Evolutionary conservation across 164 flowering plant genomes (phyloP), one percentile per base, ranked within the genome.

Genomic region (Aristolochia californica): DNA sequence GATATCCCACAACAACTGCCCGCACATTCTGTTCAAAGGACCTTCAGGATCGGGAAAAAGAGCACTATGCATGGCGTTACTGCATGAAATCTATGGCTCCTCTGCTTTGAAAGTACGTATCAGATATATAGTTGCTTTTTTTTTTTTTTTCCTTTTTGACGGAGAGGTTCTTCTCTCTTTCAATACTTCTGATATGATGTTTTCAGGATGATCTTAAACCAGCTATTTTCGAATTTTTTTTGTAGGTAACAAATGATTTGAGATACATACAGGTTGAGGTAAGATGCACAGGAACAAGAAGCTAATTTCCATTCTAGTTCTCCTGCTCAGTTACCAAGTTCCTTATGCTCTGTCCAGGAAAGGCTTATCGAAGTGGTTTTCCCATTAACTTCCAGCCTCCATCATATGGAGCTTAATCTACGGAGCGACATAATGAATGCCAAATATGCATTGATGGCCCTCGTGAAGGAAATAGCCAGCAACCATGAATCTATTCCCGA

Each of bases 41-140:
- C 94, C 84, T 45, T 47, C 75, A 16, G 89, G 94, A 55, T 75
- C 89, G 25, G 89, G 87, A 48, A 86, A 77, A 70, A 86, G 66
- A 73, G 72, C 84, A 18, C 56, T 82, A 48, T 55, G 78, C 20
- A 77, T 75, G 84, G 94, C 89, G 34, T 62, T 75, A 23, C 64
- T 83, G 50, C 68, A 68, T 11, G 87, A 86, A 72, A 76, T 82
- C 60, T 86, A 61, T 62, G 85, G 88, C 7, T 80, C 79, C 28
- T 51, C 79, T 38, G 70, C 75, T 48, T 73, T 78, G 71, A 75
- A 79, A 62, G 88, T 86, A 82, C 43, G 85, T 64, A 25, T n/a
- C n/a, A n/a, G n/a, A n/a, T n/a, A 2, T 5, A 18, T 16, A 22
- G 27, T 12, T 34, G 40, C 10, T 34, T n/a, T n/a, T n/a, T n/a